These are phyloP conservation scores for Aaosphaeria arxii DNA, from an alignment of 2,329 filamentous ascomycete genomes.

Conservation along the genomic window DNA sequence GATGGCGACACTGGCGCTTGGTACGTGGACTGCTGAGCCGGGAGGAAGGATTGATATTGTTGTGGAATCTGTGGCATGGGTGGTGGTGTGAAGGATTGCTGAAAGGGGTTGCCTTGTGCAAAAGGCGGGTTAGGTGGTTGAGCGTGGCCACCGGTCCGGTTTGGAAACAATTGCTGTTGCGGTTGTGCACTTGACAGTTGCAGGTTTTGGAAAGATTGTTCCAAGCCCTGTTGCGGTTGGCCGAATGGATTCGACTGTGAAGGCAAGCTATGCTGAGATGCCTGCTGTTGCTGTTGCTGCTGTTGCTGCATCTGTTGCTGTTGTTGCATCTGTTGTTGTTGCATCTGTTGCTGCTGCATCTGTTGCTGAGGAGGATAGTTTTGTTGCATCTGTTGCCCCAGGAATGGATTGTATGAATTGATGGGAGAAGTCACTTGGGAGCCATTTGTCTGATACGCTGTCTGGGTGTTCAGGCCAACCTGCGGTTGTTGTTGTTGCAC, in stretches of 20 bases:
- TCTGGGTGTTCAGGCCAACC: constrained; percentile 30
- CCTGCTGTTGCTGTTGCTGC: constrained; percentile 13
- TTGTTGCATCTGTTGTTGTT: constrained; percentile 22
- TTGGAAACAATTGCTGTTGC: constrained; percentile 64
- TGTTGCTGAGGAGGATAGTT: constrained; percentile 22
- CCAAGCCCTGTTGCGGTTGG: constrained; percentile 45
- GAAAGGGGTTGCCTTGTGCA: constrained; percentile 39
- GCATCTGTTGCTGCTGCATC: constrained; percentile 20
- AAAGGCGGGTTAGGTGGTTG: constrained; percentile 36
- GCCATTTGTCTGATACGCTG: constrained; percentile 15
- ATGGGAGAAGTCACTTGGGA: constrained; percentile 25
- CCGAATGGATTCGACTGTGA: constrained; percentile 11
- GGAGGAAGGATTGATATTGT: constrained; percentile 34
- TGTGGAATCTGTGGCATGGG: constrained; percentile 40
- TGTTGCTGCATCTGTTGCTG: constrained; percentile 8
- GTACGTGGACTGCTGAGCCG: constrained; percentile 24
- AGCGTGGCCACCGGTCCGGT: constrained; percentile 66
- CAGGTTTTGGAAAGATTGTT: constrained; percentile 72
- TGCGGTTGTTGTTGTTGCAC: constrained; percentile 24
- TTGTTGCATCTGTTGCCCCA: constrained; percentile 32
- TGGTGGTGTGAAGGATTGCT: constrained; percentile 40
- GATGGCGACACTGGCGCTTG: constrained; percentile 40
- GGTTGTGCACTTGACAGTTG: constrained; percentile 52
- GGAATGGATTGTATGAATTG: constrained; percentile 69
- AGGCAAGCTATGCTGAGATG: constrained; percentile 8